Percentiles rank a stretch among this genome's conserved stretches.
Conservation (phyloP, 352 stramenopile genomes). For the Globisporangium uncinulatum region DNA sequence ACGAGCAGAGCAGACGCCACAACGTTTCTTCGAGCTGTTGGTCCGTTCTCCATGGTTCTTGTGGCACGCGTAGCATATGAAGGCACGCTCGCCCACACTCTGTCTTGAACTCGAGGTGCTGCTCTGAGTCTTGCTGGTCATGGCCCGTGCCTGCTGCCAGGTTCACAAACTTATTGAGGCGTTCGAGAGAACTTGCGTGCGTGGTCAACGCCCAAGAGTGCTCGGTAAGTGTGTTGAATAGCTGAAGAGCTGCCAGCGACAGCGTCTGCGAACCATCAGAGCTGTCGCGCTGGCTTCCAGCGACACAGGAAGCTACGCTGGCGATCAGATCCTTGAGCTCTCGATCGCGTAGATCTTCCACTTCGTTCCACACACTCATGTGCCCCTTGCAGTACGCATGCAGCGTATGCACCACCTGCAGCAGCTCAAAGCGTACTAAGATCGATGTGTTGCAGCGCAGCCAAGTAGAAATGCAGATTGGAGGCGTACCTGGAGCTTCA, state of each 20-base stretch:
- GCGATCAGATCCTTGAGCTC: neutral
- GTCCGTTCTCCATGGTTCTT: neutral
- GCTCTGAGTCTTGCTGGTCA: neutral
- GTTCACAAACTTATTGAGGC: constrained; percentile 1
- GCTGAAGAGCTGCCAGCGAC: neutral
- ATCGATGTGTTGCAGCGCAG: too few relatives aligned
- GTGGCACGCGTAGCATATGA: neutral
- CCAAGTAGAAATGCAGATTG: too few relatives aligned
- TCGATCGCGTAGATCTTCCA: neutral
- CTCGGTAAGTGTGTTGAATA: constrained; percentile 8
- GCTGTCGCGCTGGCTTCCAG: neutral
- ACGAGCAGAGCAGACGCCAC: constrained; percentile 5
- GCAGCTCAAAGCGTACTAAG: neutral
- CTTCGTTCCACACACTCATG: constrained; percentile 2
- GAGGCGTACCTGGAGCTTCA: constrained; percentile 2
- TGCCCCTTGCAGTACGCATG: constrained; percentile 2
- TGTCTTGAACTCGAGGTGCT: neutral
- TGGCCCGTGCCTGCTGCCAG: neutral
- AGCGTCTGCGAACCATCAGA: neutral
- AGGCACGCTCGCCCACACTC: constrained; percentile 4
- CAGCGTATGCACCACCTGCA: neutral
- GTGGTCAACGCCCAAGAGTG: constrained; percentile 1
- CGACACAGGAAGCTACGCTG: neutral
- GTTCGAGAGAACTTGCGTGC: neutral
- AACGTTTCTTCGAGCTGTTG: neutral